Evolutionary conservation across 1,284 basidiomycete genomes (phyloP).

Genomic region (Cutaneotrichosporon dermatis): DNA sequence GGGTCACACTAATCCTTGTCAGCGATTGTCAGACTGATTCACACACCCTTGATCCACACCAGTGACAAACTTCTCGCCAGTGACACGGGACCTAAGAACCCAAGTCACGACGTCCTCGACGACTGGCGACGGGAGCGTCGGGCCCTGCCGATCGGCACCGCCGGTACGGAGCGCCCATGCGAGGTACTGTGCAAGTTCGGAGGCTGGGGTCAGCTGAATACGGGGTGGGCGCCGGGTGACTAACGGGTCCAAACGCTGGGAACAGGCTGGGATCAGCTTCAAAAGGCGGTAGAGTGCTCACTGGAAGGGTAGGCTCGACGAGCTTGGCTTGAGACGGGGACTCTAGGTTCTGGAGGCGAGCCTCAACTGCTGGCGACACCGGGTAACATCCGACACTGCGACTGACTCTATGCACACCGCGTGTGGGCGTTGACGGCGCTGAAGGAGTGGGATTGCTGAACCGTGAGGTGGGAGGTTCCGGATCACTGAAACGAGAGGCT

Average conservation of each 20-base stretch:
- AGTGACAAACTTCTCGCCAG: constrained; percentile 31
- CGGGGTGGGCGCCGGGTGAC: constrained; percentile 1
- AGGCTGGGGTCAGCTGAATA: constrained; percentile 13
- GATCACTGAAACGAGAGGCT: too few relatives aligned
- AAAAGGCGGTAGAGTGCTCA: background rate
- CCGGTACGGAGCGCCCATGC: constrained; percentile 34
- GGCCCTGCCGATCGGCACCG: constrained; percentile 34
- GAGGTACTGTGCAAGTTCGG: constrained; percentile 39
- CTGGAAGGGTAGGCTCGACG: constrained; percentile 11
- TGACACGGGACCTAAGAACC: constrained; percentile 38
- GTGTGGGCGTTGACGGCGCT: too few relatives aligned
- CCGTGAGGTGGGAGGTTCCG: too few relatives aligned
- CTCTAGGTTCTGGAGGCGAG: background rate
- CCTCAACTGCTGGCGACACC: constrained; percentile 2
- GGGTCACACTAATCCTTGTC: constrained; percentile 10
- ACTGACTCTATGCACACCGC: background rate
- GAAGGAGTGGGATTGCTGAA: too few relatives aligned
- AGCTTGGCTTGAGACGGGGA: background rate
- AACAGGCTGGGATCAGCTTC: constrained; percentile 21
- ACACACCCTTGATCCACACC: constrained; percentile 13
- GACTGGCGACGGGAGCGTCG: constrained; percentile 33
- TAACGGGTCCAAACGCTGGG: constrained; percentile 38
- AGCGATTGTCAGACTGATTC: too few relatives aligned
- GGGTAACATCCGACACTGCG: constrained; percentile 6
- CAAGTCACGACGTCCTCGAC: constrained; percentile 43